Conservation (phyloP, 2,329 filamentous ascomycete species). For the Dendrostoma leiphaemia region DNA sequence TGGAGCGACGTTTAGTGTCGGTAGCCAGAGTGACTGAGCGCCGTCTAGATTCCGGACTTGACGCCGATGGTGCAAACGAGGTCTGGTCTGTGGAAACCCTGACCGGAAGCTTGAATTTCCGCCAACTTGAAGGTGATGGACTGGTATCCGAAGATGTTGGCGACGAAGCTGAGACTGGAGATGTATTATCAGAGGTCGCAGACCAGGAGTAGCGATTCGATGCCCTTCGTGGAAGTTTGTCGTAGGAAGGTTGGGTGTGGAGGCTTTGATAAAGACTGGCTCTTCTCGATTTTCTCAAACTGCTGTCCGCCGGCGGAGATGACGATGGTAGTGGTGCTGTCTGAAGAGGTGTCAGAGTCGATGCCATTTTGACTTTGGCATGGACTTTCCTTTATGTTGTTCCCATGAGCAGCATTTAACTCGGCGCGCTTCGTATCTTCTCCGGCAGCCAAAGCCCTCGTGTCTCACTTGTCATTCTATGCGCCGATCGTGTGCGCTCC, state of each 20-base stretch:
- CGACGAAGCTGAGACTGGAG: not conserved
- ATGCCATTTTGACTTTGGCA: not conserved
- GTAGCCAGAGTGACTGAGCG: slow-evolving; percentile 6
- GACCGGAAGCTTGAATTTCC: slow-evolving; percentile 6
- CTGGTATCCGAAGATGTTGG: not conserved
- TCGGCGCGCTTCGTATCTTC: not conserved
- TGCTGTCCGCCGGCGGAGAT: slow-evolving; percentile 2
- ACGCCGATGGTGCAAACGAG: not conserved
- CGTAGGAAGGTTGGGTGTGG: not conserved
- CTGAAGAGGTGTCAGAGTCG: not conserved
- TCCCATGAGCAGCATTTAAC: not conserved
- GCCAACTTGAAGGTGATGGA: not conserved
- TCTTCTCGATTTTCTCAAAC: not conserved
- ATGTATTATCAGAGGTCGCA: not conserved
- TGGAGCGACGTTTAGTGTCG: not conserved
- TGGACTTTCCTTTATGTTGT: not conserved
- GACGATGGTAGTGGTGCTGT: not conserved
- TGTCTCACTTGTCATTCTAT: not conserved
- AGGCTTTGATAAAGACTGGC: not conserved
- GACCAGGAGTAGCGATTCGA: slow-evolving; percentile 7
- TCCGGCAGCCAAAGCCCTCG: not conserved
- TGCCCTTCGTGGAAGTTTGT: not conserved
- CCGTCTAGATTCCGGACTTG: slow-evolving; percentile 4
- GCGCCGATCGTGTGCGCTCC: not conserved
- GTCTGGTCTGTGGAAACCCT: not conserved